Evolutionary conservation across 352 stramenopile species (phyloP).

Genomic region (Phytopythium cucurbitacearum): DNA sequence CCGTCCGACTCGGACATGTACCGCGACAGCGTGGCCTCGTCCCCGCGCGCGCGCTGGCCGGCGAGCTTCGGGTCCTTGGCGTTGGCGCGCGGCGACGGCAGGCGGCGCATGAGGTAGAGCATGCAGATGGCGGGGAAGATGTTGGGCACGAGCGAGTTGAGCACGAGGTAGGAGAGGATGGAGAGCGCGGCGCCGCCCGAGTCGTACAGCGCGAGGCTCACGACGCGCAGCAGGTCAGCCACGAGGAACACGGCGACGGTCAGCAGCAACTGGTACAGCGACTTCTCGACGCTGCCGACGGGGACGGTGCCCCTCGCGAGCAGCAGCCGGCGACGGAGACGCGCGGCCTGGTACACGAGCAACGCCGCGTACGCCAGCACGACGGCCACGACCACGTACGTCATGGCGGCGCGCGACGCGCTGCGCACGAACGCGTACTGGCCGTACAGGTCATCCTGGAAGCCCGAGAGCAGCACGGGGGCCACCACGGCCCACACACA

Average conservation of each 20-base stretch:
- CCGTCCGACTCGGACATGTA: constrained; percentile 28
- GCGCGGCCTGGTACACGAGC: constrained; percentile 69
- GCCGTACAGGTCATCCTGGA: constrained; percentile 50
- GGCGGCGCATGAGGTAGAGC: constrained; percentile 84
- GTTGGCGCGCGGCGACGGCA: constrained; percentile 23
- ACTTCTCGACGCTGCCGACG: constrained; percentile 68
- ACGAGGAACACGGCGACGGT: constrained; percentile 77
- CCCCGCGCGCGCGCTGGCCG: constrained; percentile 9
- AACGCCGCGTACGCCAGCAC: constrained; percentile 67
- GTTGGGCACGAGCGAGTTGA: constrained; percentile 73
- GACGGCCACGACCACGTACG: constrained; percentile 49
- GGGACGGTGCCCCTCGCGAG: constrained; percentile 68
- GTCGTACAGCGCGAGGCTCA: constrained; percentile 56
- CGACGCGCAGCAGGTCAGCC: constrained; percentile 63
- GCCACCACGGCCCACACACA: constrained; percentile 59
- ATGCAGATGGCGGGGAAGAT: constrained; percentile 88
- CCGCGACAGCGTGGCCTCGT: constrained; percentile 41
- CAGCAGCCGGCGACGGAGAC: constrained; percentile 63
- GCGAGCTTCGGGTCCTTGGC: constrained; percentile 13
- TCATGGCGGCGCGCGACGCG: constrained; percentile 41
- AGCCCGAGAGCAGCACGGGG: constrained; percentile 41
- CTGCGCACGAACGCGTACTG: constrained; percentile 67
- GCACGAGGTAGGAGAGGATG: constrained; percentile 64
- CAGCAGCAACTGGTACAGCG: constrained; percentile 76
- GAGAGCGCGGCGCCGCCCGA: constrained; percentile 38